These are phyloP conservation scores for Lentinula aciculospora DNA, from an alignment of 768 basidiomycete genomes.

Conservation along the genomic window DNA sequence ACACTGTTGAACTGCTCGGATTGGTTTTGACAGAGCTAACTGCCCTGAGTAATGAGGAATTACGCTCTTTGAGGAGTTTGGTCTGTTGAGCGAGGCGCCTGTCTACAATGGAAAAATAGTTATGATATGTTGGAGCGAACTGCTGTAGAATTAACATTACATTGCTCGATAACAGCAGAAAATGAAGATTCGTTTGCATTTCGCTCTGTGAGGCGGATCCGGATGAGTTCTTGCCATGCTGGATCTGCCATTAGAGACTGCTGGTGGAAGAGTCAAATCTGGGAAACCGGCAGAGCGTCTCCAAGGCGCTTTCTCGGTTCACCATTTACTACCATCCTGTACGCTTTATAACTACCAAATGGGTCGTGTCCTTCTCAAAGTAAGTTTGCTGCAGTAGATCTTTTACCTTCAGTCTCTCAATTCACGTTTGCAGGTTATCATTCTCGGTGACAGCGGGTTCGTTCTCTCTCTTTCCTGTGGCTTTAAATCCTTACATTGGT, in stretches of 20 bases:
- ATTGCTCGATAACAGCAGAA: slow-evolving; percentile 87
- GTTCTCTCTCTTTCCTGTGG: slow-evolving; percentile 29
- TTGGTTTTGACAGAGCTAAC: slow-evolving; percentile 67
- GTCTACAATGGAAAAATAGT: slow-evolving; percentile 42
- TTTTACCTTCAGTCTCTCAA: not conserved
- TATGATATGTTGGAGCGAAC: slow-evolving; percentile 12
- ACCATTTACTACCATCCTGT: not conserved
- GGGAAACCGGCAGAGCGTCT: not conserved
- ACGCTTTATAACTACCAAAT: slow-evolving; percentile 28
- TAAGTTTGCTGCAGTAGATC: slow-evolving; percentile 19
- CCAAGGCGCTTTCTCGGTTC: not conserved
- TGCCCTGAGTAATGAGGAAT: slow-evolving; percentile 81
- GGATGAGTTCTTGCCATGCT: slow-evolving; percentile 78
- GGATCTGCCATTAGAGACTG: slow-evolving; percentile 64
- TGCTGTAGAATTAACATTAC: too few species aligned
- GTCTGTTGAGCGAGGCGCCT: slow-evolving; percentile 90
- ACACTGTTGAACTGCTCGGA: slow-evolving; percentile 56
- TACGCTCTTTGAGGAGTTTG: slow-evolving; percentile 86
- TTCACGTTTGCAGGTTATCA: slow-evolving; percentile 72
- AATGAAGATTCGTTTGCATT: slow-evolving; percentile 79
- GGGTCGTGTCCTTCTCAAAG: slow-evolving; percentile 88
- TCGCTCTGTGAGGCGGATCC: slow-evolving; percentile 74
- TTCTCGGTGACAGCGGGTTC: slow-evolving; percentile 95
- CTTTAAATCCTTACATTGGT: slow-evolving; percentile 9
- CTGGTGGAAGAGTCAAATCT: not conserved